These are phyloP conservation scores for cucumber (Cucumis sativus) DNA, from an alignment of 306 rosid species.

Conservation along the genomic window Cucumber_9930_V3 NC_026660.2:19833001-19833500, in stretches of 20 bases:
- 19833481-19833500: slow-evolving; percentile 11
- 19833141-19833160: not conserved
- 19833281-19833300: slow-evolving; percentile 47
- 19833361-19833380: slow-evolving; percentile 75
- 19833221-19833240: not conserved
- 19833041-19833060: not conserved
- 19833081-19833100: not conserved
- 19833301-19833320: slow-evolving; percentile 58
- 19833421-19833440: slow-evolving; percentile 41
- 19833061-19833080: not conserved
- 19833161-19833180: not conserved
- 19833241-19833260: not conserved
- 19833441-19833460: slow-evolving; percentile 20
- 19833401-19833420: slow-evolving; percentile 38
- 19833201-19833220: not conserved
- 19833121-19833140: not conserved
- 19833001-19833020: not conserved
- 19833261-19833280: not conserved
- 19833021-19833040: not conserved
- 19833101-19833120: not conserved
- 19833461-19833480: slow-evolving; percentile 4
- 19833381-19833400: slow-evolving; percentile 83
- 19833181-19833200: not conserved
- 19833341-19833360: slow-evolving; percentile 82
- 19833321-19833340: slow-evolving; percentile 68